Conservation (phyloP, 495 filamentous ascomycete species). For the Amniculicola lignicola region DNA sequence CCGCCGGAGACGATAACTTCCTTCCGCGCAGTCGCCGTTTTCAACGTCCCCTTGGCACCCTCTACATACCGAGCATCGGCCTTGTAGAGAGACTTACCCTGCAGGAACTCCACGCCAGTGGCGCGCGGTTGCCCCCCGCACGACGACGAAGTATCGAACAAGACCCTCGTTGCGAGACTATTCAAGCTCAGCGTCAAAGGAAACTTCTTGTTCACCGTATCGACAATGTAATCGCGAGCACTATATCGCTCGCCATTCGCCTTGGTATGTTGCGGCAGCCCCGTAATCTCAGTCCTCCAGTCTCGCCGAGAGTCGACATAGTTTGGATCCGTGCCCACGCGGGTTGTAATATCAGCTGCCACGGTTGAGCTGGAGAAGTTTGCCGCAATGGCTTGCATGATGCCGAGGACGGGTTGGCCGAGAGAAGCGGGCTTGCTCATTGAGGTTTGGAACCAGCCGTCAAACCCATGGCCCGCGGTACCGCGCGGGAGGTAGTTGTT, state of each 20-base stretch:
- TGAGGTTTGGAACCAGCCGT: constrained; percentile 55
- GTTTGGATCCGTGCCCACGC: constrained; percentile 44
- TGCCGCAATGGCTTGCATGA: constrained; percentile 31
- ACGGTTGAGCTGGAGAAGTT: constrained; percentile 21
- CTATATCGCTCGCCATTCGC: constrained; percentile 50
- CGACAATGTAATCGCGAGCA: constrained; percentile 53
- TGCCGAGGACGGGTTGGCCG: constrained; percentile 35
- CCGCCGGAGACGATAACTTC: constrained; percentile 32
- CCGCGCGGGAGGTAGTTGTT: constrained; percentile 51
- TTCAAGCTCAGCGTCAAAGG: constrained; percentile 57
- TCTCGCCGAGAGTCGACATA: constrained; percentile 42
- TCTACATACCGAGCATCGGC: constrained; percentile 46
- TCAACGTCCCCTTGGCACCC: constrained; percentile 19
- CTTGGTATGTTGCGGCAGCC: constrained; percentile 52
- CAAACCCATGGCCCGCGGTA: constrained; percentile 52
- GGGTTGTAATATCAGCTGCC: not conserved
- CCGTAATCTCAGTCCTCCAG: constrained; percentile 48
- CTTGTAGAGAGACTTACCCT: constrained; percentile 57
- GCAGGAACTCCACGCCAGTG: constrained; percentile 61
- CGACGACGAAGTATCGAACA: constrained; percentile 48
- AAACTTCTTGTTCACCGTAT: constrained; percentile 51
- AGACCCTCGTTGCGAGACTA: constrained; percentile 58
- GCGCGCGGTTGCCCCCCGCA: constrained; percentile 48
- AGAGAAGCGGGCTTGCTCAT: constrained; percentile 33
- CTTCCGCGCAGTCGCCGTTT: constrained; percentile 24